Evolutionary conservation across 305 asterid species (phyloP), one percentile per base, ranked within the genome.

Genomic region (Fraxinus angustifolia): DNA sequence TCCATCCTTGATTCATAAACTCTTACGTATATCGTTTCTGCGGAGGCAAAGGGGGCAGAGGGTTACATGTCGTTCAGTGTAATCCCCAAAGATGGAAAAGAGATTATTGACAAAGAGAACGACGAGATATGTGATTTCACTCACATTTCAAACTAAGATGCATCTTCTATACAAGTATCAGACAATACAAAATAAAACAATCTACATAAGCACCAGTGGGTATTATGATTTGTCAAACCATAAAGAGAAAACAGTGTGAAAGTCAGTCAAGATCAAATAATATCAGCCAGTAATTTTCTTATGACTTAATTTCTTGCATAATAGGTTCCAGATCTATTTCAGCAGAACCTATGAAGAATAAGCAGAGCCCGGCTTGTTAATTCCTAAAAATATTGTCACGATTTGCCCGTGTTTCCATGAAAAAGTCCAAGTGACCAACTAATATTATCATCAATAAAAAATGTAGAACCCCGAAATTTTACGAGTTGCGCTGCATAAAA

Each of bases 1-100:
- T 90, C 92, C 92, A 90, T 90, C 85, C 92, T 89, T 65, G 88
- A 65, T 88, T 90, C 92, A 67, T 75, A 86, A 65, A 85, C 92
- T 84, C 92, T 84, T 2, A 87, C 94, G 79, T 80, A 90, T 78
- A 90, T 87, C 12, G 88, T 85, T 77, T 88, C 94, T 90, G 90
- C 40, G 42, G 33, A 76, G 72, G 77, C 3, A 26, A 19, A 76
- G 53, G 26, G 38, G 33, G 6, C 45, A 17, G 40, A 42, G 4
- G 42, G 3, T 70, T 62, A 62, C 7, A 16, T 31, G 42, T 70
- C 16, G 23, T 31, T 31, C 75, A 28, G 68, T 58, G 68, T 7
- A 58, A 58, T 58, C 30, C 68, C n/a, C 40, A 26, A 68, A 30
- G 74, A 68, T 30, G 21, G 21, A 11, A 68, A 28, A 68, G 36